phyloP scores from a whole-genome alignment of 495 filamentous ascomycete genomes.

The Xylona heveae region DNA sequence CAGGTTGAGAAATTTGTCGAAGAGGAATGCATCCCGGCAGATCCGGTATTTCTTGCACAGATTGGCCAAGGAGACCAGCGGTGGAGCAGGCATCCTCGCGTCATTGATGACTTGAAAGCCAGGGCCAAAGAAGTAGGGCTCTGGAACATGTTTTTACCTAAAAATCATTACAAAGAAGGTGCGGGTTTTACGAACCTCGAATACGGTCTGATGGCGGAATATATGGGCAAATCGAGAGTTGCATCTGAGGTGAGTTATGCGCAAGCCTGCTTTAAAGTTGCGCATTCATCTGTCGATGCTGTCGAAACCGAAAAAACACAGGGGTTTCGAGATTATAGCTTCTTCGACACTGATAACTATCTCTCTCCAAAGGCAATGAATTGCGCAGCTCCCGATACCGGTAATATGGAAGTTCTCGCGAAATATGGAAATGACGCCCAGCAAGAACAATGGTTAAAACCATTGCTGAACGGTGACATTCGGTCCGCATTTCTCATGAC shows the following conservation, averaged over 20 bases:
- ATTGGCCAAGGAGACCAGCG: conserved; percentile 51
- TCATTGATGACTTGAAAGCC: conserved; percentile 75
- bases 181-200: conserved; percentile 82
- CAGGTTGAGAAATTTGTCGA: conserved; percentile 91
- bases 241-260: conserved; percentile 41
- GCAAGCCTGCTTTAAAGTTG: not conserved
- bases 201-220: conserved; percentile 85
- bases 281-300: no score
- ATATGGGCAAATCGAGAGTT: conserved; percentile 55
- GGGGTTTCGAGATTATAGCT: no score
- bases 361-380: conserved; percentile 85
- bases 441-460: conserved; percentile 69
- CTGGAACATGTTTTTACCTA: conserved; percentile 97
- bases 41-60: conserved; percentile 45
- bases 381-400: conserved; percentile 78
- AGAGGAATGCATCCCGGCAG: conserved; percentile 47
- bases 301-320: no score
- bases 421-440: conserved; percentile 85
- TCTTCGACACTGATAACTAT: no score
- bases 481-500: conserved; percentile 89
- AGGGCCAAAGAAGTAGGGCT: conserved; percentile 70
- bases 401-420: conserved; percentile 89
- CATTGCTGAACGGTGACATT: conserved; percentile 67
- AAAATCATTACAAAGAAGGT: conserved; percentile 83
- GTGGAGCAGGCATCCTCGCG: conserved; percentile 54